Conservation (phyloP, 179 eudicot genomes). For the Beta lomatogona region DNA sequence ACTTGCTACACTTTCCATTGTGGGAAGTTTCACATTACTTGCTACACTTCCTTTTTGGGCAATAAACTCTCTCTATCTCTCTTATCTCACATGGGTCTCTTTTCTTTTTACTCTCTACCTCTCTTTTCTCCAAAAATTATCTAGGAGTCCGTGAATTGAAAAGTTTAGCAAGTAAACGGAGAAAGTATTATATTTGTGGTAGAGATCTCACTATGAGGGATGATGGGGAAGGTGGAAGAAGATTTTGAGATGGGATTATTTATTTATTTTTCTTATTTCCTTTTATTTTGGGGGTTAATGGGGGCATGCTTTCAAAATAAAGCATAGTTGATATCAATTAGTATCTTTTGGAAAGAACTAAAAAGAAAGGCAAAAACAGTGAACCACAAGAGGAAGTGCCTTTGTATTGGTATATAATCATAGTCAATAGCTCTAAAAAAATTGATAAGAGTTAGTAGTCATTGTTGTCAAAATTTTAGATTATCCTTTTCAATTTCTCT, state of each 20-base stretch:
- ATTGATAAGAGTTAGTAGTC: neutral
- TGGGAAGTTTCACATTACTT: too few relatives aligned
- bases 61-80: too few relatives aligned
- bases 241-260: neutral
- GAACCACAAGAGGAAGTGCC: slow-evolving; percentile 15
- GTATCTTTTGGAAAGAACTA: slow-evolving; percentile 20
- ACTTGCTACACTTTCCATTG: too few relatives aligned
- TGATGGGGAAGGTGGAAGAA: neutral
- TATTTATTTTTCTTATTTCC: neutral
- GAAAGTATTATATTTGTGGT: neutral
- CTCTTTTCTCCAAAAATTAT: too few relatives aligned
- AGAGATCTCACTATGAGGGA: slow-evolving; percentile 7
- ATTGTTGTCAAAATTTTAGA: neutral
- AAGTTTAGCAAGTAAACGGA: too few relatives aligned
- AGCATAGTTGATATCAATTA: slow-evolving; percentile 25
- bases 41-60: too few relatives aligned
- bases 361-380: slow-evolving; percentile 26
- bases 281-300: neutral
- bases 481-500: neutral
- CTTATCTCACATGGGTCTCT: too few relatives aligned
- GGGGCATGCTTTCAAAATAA: slow-evolving; percentile 17
- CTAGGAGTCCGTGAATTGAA: too few relatives aligned
- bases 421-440: neutral
- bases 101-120: neutral
- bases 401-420: slow-evolving; percentile 12